Percentiles rank a stretch among this genome's conserved stretches.
Conservation (phyloP, 164 flowering plant genomes). For the Nymphaea colorata region DNA sequence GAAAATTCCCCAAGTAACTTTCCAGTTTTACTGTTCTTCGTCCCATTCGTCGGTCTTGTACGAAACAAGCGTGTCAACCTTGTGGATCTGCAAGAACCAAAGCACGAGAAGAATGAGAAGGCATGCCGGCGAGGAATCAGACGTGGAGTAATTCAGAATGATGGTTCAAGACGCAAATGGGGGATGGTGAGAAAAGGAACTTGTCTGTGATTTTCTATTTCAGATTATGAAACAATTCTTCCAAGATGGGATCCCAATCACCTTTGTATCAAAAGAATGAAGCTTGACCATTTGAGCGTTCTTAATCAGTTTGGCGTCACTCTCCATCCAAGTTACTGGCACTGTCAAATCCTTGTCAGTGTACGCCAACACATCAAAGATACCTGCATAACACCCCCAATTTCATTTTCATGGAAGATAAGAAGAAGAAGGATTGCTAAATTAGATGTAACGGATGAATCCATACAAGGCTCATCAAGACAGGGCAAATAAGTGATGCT, state of each 20-base stretch:
- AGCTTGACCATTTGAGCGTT: conserved; percentile 97
- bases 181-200: too few relatives aligned
- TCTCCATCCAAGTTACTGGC: conserved; percentile 94
- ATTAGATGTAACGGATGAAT: not conserved
- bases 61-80: conserved; percentile 88
- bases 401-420: not conserved
- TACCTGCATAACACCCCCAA: conserved; percentile 30
- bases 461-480: conserved; percentile 88
- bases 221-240: not conserved
- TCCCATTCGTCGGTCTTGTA: conserved; percentile 95
- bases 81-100: conserved; percentile 68
- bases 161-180: too few relatives aligned
- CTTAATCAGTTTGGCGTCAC: conserved; percentile 84
- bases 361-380: conserved; percentile 93
- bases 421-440: not conserved
- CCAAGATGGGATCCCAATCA: conserved; percentile 4
- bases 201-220: not conserved
- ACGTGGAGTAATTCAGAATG: too few relatives aligned
- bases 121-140: not conserved
- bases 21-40: conserved; percentile 19
- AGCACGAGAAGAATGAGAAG: not conserved
- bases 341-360: conserved; percentile 80
- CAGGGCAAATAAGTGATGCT: conserved; percentile 93
- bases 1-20: too few relatives aligned
- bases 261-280: conserved; percentile 96